Percentiles rank a stretch among this genome's conserved stretches.
These are phyloP conservation scores for Isoetes engelmannii DNA, from an alignment of 83 land plant genomes.

Conservation along the genomic window DNA sequence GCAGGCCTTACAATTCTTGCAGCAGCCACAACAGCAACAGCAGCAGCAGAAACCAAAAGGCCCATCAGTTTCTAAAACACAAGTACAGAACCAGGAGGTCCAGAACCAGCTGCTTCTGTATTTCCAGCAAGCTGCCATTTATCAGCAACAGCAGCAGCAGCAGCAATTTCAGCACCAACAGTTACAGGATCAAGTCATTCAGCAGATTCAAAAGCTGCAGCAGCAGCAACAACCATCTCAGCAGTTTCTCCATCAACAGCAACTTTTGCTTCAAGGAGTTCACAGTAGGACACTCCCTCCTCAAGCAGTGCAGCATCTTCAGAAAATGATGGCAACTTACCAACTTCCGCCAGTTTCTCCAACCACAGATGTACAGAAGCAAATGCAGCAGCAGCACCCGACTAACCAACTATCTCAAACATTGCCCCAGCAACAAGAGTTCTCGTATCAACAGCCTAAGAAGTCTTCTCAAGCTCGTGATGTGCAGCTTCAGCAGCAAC, in stretches of 20 bases:
- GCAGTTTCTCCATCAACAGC: conserved; percentile 6
- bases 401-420: conserved; percentile 19
- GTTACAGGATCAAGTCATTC: conserved; percentile 14
- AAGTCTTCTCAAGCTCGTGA: conserved; percentile 8
- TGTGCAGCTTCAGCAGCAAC: conserved; percentile 15
- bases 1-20: no score
- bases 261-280: conserved; percentile 9
- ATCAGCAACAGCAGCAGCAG: neutral
- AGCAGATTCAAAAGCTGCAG: conserved; percentile 7
- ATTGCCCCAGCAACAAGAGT: conserved; percentile 10
- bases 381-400: conserved; percentile 17
- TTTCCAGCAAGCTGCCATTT: neutral
- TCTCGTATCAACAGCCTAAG: neutral
- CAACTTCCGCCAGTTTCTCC: no score
- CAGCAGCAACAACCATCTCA: conserved; percentile 15
- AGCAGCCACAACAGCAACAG: no score
- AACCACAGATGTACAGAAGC: neutral
- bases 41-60: no score
- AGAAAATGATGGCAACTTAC: no score
- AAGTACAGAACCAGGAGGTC: no score
- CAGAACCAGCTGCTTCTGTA: no score
- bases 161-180: conserved; percentile 8
- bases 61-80: no score
- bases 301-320: no score
- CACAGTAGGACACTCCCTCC: no score